phyloP scores from a whole-genome alignment of 768 basidiomycete genomes.

The Tubosaeta sp. region DNA sequence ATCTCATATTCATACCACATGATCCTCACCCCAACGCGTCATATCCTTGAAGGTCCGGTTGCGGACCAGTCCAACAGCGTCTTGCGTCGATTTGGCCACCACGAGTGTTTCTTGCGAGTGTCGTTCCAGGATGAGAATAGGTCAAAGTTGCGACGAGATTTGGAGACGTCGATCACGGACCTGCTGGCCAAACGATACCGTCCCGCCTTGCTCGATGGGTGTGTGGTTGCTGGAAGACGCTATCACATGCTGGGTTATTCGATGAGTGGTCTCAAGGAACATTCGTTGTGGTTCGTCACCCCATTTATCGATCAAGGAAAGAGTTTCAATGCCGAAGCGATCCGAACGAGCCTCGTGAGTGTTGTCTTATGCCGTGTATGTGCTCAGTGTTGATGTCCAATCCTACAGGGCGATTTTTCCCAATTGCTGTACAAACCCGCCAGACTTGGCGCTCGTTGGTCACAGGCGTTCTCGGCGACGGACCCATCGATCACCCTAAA shows the following conservation, averaged over 20 bases:
- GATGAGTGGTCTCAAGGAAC: conserved; percentile 48
- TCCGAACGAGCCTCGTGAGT: conserved; percentile 35
- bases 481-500: conserved; percentile 41
- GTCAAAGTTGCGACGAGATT: conserved; percentile 34
- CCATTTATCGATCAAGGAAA: conserved; percentile 35
- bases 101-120: conserved; percentile 45
- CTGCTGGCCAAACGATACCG: conserved; percentile 35
- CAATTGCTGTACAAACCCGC: conserved; percentile 38
- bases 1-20: conserved; percentile 35
- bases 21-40: conserved; percentile 37
- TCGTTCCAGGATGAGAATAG: conserved; percentile 46
- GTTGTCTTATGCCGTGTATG: neutral
- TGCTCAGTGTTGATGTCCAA: neutral
- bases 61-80: conserved; percentile 37
- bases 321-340: conserved; percentile 22
- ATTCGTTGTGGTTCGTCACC: conserved; percentile 47
- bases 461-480: conserved; percentile 51
- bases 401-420: conserved; percentile 38
- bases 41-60: conserved; percentile 38
- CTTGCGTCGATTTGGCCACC: conserved; percentile 33
- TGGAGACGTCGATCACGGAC: conserved; percentile 26
- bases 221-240: conserved; percentile 38
- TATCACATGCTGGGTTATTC: conserved; percentile 51
- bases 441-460: conserved; percentile 48
- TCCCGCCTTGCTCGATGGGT: conserved; percentile 31